phyloP scores from a whole-genome alignment of 202 grass and related monocot genomes.

The Carex arenaria region DNA sequence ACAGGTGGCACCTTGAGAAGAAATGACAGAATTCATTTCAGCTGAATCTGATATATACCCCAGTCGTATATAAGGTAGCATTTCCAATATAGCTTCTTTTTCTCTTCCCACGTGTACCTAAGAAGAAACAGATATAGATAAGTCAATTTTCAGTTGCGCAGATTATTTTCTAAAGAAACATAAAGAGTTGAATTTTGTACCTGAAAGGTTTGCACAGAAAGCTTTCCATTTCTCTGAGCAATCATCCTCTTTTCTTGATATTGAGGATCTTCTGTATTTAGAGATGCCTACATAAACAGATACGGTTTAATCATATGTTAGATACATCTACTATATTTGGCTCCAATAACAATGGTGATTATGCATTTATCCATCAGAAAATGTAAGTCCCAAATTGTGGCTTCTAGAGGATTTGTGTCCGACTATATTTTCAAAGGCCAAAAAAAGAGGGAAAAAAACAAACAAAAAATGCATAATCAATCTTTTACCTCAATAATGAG shows the following conservation, averaged over 20 bases:
- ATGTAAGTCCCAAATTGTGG: not conserved
- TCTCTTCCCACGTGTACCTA: constrained; percentile 79
- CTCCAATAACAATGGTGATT: not conserved
- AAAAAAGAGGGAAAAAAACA: constrained; percentile 14
- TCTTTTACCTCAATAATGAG: constrained; percentile 70
- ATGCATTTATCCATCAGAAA: constrained; percentile 3
- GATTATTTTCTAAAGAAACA: constrained; percentile 1
- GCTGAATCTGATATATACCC: constrained; percentile 88
- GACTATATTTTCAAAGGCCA: not conserved
- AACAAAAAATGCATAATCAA: not conserved
- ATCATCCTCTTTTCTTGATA: constrained; percentile 99
- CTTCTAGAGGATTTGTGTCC: not conserved
- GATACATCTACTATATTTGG: not conserved
- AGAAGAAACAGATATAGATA: constrained; percentile 22
- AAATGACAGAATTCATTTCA: constrained; percentile 87
- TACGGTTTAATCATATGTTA: constrained; percentile 9
- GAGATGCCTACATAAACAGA: constrained; percentile 59
- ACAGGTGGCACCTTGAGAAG: constrained; percentile 90
- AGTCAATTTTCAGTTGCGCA: constrained; percentile 21
- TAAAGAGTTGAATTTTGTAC: constrained; percentile 35
- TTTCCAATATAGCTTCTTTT: constrained; percentile 87
- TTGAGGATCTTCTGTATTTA: constrained; percentile 97
- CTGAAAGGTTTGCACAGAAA: constrained; percentile 89
- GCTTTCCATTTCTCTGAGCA: constrained; percentile 93
- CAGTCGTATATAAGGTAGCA: constrained; percentile 82